These are phyloP conservation scores for Yamadazyma kitorensis DNA, from an alignment of 805 yeast species.

Conservation along the genomic window DNA sequence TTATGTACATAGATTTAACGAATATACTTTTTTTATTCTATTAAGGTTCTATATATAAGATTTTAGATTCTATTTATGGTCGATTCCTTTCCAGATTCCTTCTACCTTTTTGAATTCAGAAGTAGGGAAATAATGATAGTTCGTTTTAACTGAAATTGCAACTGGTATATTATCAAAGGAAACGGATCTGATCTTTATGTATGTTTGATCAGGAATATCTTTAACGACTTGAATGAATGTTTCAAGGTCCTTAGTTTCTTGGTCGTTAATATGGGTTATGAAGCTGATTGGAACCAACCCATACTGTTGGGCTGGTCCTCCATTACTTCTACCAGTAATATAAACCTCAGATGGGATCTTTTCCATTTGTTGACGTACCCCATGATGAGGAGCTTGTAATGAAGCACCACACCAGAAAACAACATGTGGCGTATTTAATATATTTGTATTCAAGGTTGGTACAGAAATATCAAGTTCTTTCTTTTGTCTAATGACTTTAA, in stretches of 20 bases:
- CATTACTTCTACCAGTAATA: conserved; percentile 67
- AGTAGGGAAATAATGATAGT: conserved; percentile 85
- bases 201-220: conserved; percentile 72
- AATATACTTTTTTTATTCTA: too few relatives aligned
- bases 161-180: conserved; percentile 84
- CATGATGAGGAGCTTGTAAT: conserved; percentile 87
- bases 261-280: conserved; percentile 85
- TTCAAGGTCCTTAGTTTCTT: conserved; percentile 65
- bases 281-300: conserved; percentile 77
- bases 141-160: conserved; percentile 82
- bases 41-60: too few relatives aligned
- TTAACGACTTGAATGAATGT: conserved; percentile 66
- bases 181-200: conserved; percentile 75
- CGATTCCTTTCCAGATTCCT: conserved; percentile 49
- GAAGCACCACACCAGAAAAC: conserved; percentile 83
- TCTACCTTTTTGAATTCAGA: conserved; percentile 54
- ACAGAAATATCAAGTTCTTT: conserved; percentile 58
- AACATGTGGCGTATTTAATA: conserved; percentile 59
- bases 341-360: conserved; percentile 81
- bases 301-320: conserved; percentile 85
- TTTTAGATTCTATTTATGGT: too few relatives aligned
- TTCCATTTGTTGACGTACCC: conserved; percentile 80
- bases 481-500: conserved; percentile 72
- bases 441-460: conserved; percentile 59
- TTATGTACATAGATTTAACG: too few relatives aligned